These are phyloP conservation scores for Clonostachys byssicola DNA, from an alignment of 2,329 filamentous ascomycete species.

Conservation along the genomic window DNA sequence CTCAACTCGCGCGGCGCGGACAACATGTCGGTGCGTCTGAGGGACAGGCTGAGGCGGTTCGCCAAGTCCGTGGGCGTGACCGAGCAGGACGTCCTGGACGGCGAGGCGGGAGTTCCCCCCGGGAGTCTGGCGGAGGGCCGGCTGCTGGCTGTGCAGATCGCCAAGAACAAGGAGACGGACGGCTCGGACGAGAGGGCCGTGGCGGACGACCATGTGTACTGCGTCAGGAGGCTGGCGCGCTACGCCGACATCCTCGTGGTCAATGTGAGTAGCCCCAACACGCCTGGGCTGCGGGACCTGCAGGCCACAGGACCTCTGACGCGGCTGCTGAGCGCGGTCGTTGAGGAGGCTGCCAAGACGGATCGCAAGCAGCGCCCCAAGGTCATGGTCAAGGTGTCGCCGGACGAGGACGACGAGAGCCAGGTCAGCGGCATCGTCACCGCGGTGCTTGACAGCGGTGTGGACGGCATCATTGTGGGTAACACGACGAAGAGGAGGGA, in stretches of 20 bases:
- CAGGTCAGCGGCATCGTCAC: conserved; percentile 87
- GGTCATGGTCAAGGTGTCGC: conserved; percentile 98
- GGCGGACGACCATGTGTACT: conserved; percentile 79
- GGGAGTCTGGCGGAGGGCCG: conserved; percentile 75
- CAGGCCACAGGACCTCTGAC: conserved; percentile 84
- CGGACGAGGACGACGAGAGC: conserved; percentile 82
- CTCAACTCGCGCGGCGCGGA: conserved; percentile 91
- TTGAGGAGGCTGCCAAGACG: conserved; percentile 67
- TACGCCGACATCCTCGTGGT: conserved; percentile 97
- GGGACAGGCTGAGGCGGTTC: conserved; percentile 73
- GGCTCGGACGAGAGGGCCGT: conserved; percentile 82
- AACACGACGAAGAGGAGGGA: conserved; percentile 90
- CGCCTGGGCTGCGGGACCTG: conserved; percentile 81
- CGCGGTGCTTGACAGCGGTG: conserved; percentile 77
- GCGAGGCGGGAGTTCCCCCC: conserved; percentile 70
- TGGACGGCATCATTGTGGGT: conserved; percentile 93
- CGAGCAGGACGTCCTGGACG: conserved; percentile 72
- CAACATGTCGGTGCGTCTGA: conserved; percentile 73
- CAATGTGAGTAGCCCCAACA: conserved; percentile 96
- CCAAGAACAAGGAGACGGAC: conserved; percentile 93
- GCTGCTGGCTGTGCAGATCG: conserved; percentile 84
- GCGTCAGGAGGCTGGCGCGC: conserved; percentile 74
- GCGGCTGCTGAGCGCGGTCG: conserved; percentile 75
- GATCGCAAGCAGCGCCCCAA: conserved; percentile 61
- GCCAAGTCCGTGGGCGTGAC: conserved; percentile 67